These are phyloP conservation scores for Ephemerocybe angulata DNA, from an alignment of 768 basidiomycete species.

Conservation along the genomic window DNA sequence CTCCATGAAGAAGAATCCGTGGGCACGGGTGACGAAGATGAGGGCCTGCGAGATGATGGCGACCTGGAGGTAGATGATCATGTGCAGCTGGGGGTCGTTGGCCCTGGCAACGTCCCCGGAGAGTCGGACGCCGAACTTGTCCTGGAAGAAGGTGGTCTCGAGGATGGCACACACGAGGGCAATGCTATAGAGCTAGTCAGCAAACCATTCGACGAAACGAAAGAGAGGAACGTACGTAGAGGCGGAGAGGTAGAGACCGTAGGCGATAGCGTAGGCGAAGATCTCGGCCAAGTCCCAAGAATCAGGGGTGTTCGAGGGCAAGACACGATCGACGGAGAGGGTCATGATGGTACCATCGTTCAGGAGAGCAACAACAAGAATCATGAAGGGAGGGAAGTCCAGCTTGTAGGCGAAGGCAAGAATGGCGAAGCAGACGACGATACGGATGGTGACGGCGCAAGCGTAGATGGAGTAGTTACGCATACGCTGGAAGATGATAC, in stretches of 20 bases:
- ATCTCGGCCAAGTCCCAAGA: constrained; percentile 96
- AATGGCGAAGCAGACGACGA: constrained; percentile 95
- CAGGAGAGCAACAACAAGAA: constrained; percentile 93
- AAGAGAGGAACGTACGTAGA: constrained; percentile 70
- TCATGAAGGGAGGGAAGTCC: constrained; percentile 99
- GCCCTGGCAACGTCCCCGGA: constrained; percentile 27
- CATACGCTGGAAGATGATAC: constrained; percentile 99
- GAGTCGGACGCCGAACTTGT: constrained; percentile 75
- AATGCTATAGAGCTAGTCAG: constrained; percentile 41
- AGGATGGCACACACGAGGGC: constrained; percentile 80
- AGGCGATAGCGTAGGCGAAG: constrained; percentile 91
- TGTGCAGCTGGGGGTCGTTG: constrained; percentile 76
- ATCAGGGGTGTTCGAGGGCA: constrained; percentile 93
- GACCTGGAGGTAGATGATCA: constrained; percentile 91
- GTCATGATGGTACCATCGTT: constrained; percentile 99
- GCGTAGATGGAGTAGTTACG: constrained; percentile 98
- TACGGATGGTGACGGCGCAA: constrained; percentile 96
- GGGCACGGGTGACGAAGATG: constrained; percentile 93
- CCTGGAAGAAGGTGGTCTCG: constrained; percentile 86
- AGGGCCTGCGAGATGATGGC: constrained; percentile 98
- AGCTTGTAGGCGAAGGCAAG: constrained; percentile 95
- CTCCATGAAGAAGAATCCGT: constrained; percentile 96
- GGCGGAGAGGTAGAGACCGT: constrained; percentile 87
- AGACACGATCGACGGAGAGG: constrained; percentile 89
- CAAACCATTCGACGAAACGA: constrained; percentile 8